These are phyloP conservation scores for Rhodosporidiobolus odoratus DNA, from an alignment of 768 basidiomycete genomes.

Conservation along the genomic window DNA sequence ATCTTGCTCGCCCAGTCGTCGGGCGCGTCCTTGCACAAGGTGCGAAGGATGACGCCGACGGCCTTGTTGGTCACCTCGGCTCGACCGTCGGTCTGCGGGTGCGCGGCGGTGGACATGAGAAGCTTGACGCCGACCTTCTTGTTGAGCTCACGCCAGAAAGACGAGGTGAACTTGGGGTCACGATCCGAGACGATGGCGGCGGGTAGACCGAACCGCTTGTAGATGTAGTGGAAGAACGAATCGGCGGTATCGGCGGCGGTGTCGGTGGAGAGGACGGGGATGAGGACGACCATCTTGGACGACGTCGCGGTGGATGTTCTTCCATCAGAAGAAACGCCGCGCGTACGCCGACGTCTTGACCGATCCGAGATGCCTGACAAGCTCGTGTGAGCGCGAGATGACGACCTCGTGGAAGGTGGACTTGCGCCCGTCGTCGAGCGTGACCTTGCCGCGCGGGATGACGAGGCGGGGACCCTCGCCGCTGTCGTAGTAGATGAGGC, in stretches of 20 bases:
- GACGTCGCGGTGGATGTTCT: conserved; percentile 2
- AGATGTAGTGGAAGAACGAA: conserved; percentile 47
- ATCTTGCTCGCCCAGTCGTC: conserved; percentile 45
- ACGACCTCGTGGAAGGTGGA: background rate
- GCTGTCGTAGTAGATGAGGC: background rate
- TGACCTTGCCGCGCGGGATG: too few species aligned
- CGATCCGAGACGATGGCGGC: conserved; percentile 50
- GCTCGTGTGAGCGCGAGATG: background rate
- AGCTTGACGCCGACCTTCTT: conserved; percentile 44
- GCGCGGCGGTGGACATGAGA: conserved; percentile 50
- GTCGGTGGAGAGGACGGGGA: background rate
- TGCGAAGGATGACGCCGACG: conserved; percentile 18
- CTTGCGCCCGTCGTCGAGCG: too few species aligned
- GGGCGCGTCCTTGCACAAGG: conserved; percentile 29
- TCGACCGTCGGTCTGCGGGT: conserved; percentile 51
- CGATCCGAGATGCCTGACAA: conserved; percentile 4
- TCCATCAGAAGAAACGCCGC: conserved; percentile 13
- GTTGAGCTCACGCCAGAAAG: conserved; percentile 50
- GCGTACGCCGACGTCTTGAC: background rate
- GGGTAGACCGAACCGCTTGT: conserved; percentile 50
- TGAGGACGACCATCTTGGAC: conserved; percentile 2
- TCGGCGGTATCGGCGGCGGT: conserved; percentile 47
- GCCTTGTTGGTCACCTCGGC: conserved; percentile 47
- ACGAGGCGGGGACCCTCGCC: background rate
- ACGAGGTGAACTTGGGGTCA: conserved; percentile 50